Evolutionary conservation across 805 yeast genomes (phyloP), one percentile per base, ranked within the genome.

Genomic region (Yarrowia keelungensis): DNA sequence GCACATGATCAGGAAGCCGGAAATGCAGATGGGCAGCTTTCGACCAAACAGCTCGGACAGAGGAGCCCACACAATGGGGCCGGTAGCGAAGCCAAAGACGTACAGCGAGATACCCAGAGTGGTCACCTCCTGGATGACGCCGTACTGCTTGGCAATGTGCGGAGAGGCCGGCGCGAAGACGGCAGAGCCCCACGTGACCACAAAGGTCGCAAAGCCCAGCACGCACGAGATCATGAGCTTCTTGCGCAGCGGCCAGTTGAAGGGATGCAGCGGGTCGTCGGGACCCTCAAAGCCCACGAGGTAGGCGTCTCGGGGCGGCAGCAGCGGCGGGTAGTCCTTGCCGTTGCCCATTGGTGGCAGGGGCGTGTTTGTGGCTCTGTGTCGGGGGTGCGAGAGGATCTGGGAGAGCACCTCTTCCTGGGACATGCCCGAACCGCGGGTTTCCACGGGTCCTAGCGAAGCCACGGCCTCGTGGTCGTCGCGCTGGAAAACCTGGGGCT

Each of bases 71-170:
- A 91, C 74, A 64, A 93, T 81, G 3, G 98, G 98, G 19, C 98
- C 97, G 0, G 91, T 84, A 0, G 97, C 98, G 79, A 92, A 94
- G 11, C 98, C 98, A 50, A 92, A 78, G n/a, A 93, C 97, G 74
- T 86, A 93, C 35, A 92, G 81, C 0, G 97, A 87, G 10, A 92
- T 84, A 69, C 91, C 90, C 58, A 94, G 82, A 26, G 90, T 84
- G 14, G 89, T 89, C n/a, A 87, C 93, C 11, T 87, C 89, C 8
- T 74, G 71, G 50, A 90, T 88, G 59, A 93, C 86, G 69, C 85
- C 85, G 77, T 78, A 93, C 47, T 82, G 78, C 61, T 72, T 79
- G 71, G 84, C 77, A 41, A 92, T 74, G 22, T 77, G 83, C 0
- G 77, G 74, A 11, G 86, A 81, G 4, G 88, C 89, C 38, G 89